These are phyloP conservation scores for Trichosanthes truncata DNA, from an alignment of 306 rosid species.

Conservation along the genomic window DNA sequence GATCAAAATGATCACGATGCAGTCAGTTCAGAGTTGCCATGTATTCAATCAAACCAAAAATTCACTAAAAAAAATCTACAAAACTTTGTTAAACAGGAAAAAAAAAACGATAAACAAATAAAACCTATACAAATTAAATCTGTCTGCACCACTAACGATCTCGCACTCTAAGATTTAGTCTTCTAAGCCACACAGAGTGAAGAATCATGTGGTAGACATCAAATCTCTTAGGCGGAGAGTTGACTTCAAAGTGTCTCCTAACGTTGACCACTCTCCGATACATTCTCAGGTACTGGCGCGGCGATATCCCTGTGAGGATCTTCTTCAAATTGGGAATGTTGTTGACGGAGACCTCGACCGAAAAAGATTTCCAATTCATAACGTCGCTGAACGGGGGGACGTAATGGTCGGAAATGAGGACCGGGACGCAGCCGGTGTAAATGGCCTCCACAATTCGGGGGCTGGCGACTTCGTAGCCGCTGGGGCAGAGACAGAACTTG, in stretches of 20 bases:
- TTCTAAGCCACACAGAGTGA: constrained; percentile 88
- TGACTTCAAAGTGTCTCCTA: constrained; percentile 65
- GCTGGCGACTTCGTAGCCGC: constrained; percentile 90
- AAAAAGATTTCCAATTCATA: constrained; percentile 70
- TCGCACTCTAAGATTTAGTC: constrained; percentile 47
- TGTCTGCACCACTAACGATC: constrained; percentile 14
- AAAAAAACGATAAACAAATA: not conserved
- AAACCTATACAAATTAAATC: not conserved
- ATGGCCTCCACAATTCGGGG: constrained; percentile 88
- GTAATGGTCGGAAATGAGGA: constrained; percentile 74
- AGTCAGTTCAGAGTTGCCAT: too few species aligned
- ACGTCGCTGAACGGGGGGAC: constrained; percentile 77
- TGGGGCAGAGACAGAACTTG: constrained; percentile 78
- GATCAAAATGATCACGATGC: too few species aligned
- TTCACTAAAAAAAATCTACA: too few species aligned
- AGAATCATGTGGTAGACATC: constrained; percentile 92
- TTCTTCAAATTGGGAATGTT: constrained; percentile 70
- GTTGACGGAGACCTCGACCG: constrained; percentile 45
- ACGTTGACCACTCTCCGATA: constrained; percentile 53
- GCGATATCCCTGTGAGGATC: constrained; percentile 37
- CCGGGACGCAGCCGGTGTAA: constrained; percentile 80
- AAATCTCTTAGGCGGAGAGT: constrained; percentile 57
- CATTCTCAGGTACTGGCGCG: constrained; percentile 59
- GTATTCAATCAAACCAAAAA: too few species aligned
- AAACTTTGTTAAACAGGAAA: too few species aligned